Evolutionary conservation across 129 eudicot genomes (phyloP).

Genomic region (Chrysanthemum makinoi): DNA sequence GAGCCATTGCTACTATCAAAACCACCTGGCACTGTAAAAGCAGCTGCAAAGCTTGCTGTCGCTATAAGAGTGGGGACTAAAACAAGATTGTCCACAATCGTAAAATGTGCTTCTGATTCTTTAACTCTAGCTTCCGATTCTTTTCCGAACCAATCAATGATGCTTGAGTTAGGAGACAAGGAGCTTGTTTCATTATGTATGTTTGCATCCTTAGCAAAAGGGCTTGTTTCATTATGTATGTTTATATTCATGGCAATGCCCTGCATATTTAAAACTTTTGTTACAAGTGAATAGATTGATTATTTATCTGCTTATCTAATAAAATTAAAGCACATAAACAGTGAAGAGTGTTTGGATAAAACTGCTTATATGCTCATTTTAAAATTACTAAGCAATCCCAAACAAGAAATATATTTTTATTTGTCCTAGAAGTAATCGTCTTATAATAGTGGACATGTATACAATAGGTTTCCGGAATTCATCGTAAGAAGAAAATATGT

Average conservation of each 20-base stretch:
- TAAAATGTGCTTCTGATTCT: background rate
- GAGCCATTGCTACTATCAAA: background rate
- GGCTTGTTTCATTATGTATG: background rate
- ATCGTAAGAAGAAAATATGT: background rate
- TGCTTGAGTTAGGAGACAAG: background rate
- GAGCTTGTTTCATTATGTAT: background rate
- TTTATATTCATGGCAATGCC: too few species aligned
- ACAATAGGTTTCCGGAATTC: background rate
- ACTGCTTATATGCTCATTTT: too few species aligned
- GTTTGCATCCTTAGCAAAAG: background rate
- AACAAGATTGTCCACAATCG: background rate
- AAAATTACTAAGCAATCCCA: too few species aligned
- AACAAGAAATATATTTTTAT: too few species aligned
- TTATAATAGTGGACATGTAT: too few species aligned
- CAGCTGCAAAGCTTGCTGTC: background rate
- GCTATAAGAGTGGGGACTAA: background rate
- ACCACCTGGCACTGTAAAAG: background rate
- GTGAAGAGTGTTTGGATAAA: too few species aligned
- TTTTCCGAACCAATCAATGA: too few species aligned
- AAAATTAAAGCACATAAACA: too few species aligned
- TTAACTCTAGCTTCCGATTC: background rate
- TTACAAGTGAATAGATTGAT: too few species aligned
- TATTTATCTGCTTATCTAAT: too few species aligned
- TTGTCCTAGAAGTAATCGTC: too few species aligned
- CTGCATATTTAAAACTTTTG: too few species aligned